phyloP scores from a whole-genome alignment of 257 asterid genomes.

The Nicotiana sylvestris region DNA sequence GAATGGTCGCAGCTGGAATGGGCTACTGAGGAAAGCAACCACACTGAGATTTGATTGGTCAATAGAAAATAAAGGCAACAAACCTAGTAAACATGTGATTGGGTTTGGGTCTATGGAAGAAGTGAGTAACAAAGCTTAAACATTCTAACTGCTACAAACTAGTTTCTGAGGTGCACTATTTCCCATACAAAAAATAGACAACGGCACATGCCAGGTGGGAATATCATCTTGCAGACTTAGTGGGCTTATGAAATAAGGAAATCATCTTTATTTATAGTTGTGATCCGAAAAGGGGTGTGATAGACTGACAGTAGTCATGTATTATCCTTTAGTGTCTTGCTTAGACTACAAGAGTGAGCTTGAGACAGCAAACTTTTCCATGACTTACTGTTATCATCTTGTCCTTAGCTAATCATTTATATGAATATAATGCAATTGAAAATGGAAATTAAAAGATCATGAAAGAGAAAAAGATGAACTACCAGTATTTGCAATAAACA shows the following conservation, averaged over 20 bases:
- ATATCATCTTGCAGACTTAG: background rate
- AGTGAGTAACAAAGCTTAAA: too few species aligned
- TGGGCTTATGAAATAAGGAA: background rate
- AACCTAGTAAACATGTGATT: too few species aligned
- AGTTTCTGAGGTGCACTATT: background rate
- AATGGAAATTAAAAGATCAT: background rate
- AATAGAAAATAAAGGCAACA: too few species aligned
- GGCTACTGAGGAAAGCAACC: too few species aligned
- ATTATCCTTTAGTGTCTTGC: background rate
- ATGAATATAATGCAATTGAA: background rate
- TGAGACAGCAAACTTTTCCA: background rate
- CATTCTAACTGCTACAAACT: too few species aligned
- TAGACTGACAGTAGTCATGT: background rate
- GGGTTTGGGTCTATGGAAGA: too few species aligned
- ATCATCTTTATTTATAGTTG: background rate
- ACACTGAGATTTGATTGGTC: too few species aligned
- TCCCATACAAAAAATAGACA: background rate
- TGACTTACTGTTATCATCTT: background rate
- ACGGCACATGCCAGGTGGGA: background rate
- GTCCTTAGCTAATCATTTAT: background rate
- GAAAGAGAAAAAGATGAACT: background rate
- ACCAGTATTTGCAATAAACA: background rate
- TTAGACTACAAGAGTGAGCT: background rate
- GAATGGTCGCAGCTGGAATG: too few species aligned
- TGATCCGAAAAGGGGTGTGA: too few species aligned